These are phyloP conservation scores for Pinus albicaulis DNA, from an alignment of 75 land plant species.

Conservation along the genomic window DNA sequence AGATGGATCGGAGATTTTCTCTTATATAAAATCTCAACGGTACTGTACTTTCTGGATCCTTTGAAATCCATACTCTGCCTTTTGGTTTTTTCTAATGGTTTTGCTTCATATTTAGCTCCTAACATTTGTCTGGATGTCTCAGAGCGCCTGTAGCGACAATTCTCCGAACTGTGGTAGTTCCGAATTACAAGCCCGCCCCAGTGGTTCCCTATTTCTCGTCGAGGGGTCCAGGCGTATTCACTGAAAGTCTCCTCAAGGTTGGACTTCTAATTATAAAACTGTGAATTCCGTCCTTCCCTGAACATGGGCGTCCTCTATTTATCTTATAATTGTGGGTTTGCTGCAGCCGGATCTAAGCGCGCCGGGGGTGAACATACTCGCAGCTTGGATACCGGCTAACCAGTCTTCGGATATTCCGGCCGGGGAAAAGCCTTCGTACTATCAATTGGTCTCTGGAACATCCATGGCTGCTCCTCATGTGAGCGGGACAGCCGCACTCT, in stretches of 20 bases:
- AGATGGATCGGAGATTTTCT: slow-evolving; percentile 46
- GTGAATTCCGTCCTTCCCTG: not conserved
- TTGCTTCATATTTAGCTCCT: not conserved
- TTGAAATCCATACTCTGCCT: not conserved
- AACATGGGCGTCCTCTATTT: too few species aligned
- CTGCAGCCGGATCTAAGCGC: slow-evolving; percentile 82
- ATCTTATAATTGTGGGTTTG: too few species aligned
- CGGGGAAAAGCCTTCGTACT: slow-evolving; percentile 42
- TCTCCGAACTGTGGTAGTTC: slow-evolving; percentile 33
- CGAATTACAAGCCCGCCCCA: slow-evolving; percentile 66
- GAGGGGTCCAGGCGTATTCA: slow-evolving; percentile 57
- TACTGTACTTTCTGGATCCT: slow-evolving; percentile 7
- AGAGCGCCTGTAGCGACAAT: slow-evolving; percentile 69
- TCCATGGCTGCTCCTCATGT: slow-evolving; percentile 93
- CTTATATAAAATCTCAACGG: slow-evolving; percentile 63
- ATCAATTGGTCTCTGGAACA: slow-evolving; percentile 67
- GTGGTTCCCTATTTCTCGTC: slow-evolving; percentile 66
- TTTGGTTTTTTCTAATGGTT: not conserved
- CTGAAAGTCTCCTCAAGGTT: slow-evolving; percentile 66
- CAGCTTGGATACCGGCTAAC: slow-evolving; percentile 48
- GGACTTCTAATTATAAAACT: not conserved
- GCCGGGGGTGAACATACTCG: slow-evolving; percentile 81
- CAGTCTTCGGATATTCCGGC: slow-evolving; percentile 21
- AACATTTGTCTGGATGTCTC: not conserved
- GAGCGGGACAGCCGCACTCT: slow-evolving; percentile 66